Evolutionary conservation across 768 basidiomycete species (phyloP).

Genomic region (Leccinum obscurum): DNA sequence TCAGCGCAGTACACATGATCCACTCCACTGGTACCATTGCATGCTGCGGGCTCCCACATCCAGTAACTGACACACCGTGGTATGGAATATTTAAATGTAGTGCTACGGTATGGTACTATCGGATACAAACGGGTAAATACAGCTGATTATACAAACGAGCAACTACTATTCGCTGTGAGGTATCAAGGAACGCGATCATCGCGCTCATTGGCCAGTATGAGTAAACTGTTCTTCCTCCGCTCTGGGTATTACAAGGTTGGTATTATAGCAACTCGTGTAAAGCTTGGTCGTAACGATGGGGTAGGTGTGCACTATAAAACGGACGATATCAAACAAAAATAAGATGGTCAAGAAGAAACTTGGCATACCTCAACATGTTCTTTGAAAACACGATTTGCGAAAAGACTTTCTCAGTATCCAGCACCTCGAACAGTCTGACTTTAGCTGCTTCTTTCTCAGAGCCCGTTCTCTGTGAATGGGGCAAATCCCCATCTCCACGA

Average conservation of each 20-base stretch:
- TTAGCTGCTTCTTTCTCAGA: slow-evolving; percentile 42
- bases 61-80: not conserved
- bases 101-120: slow-evolving; percentile 9
- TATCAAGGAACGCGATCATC: slow-evolving; percentile 10
- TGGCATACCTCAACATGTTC: slow-evolving; percentile 75
- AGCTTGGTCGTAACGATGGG: slow-evolving; percentile 77
- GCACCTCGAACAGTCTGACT: slow-evolving; percentile 73
- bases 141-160: slow-evolving; percentile 1
- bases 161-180: slow-evolving; percentile 6
- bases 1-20: not conserved
- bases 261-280: slow-evolving; percentile 64
- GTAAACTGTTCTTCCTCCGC: slow-evolving; percentile 1
- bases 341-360: not conserved
- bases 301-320: slow-evolving; percentile 62
- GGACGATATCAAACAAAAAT: slow-evolving; percentile 4
- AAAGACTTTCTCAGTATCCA: slow-evolving; percentile 76
- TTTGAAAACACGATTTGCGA: slow-evolving; percentile 77
- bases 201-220: not conserved
- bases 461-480: slow-evolving; percentile 41
- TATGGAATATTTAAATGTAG: not conserved
- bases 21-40: not conserved
- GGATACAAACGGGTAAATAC: slow-evolving; percentile 17
- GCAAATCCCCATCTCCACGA: slow-evolving; percentile 69
- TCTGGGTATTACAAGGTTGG: slow-evolving; percentile 2
- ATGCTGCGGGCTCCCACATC: slow-evolving; percentile 3